Base-by-base conservation (phyloP, 2,329 filamentous ascomycete species). In the Diaporthe longicolla region DNA sequence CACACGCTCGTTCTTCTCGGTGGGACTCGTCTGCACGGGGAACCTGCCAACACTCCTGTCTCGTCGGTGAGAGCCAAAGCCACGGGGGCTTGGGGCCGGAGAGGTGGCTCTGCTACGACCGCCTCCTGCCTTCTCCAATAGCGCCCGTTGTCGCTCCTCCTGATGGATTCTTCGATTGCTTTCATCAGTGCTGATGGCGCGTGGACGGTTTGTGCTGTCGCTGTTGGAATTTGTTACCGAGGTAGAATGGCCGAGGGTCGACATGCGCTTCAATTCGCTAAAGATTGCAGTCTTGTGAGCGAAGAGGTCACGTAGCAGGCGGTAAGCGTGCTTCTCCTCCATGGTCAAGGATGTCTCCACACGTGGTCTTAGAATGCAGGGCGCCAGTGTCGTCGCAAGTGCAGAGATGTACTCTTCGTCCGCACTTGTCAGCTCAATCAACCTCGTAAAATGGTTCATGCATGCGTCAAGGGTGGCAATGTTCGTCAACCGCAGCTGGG, bases 391-490 rank as follows among this genome's bases (percentile, higher is more conserved):
- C 35, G 91, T 91, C 3, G 95, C 94, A 52, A 99, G 89, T 50
- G 92, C 87, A 17, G 92, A 82, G 73, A 97, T 85, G 81, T 97
- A 99, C 57, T 91, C 86, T 81, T 99, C 97, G 78, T 98, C 96
- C 43, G 97, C 97, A 19, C 96, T 98, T 2, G 97, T 99, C 76
- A 99, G 89, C 82, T 99, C 97, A 81, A 99, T 97, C 75, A 99
- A 88, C 75, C 97, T 94, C 52, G 96, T 98, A 82, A 99, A 98
- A 84, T 99, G 97, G 77, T 97, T 98, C 89, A 97, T 97, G 81
- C 98, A 94, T 54, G 97, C 97, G 83, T 99, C 97, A 74, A 99
- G 91, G n/a, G 97, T 98, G 63, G 97, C 97, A 83, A 99, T 99
- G 83, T 99, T 99, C 77, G 97, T 95, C 73, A 99, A 92, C 75